These are phyloP conservation scores for Colletotrichum kahawae DNA, from an alignment of 2,329 filamentous ascomycete genomes.

Conservation along the genomic window DNA sequence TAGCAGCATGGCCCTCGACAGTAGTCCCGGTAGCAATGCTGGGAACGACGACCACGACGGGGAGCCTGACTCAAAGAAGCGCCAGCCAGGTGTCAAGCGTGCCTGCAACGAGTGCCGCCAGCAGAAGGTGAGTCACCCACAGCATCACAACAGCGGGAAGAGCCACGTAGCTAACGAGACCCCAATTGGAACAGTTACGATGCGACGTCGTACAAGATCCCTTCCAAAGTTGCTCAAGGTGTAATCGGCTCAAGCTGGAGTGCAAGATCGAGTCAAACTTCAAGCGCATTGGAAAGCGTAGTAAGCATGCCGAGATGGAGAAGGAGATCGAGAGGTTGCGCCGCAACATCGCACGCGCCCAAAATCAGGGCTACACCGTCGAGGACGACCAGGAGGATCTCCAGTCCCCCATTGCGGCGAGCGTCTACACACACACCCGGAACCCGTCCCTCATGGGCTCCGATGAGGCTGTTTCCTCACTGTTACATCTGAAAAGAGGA, in stretches of 20 bases:
- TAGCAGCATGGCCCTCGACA: conserved; percentile 60
- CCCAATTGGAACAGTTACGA: conserved; percentile 61
- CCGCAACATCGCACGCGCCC: conserved; percentile 64
- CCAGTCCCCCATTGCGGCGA: conserved; percentile 64
- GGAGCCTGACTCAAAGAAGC: conserved; percentile 61
- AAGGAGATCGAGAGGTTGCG: conserved; percentile 77
- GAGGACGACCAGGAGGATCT: conserved; percentile 62
- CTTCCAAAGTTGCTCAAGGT: conserved; percentile 78
- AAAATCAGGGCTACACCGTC: conserved; percentile 60
- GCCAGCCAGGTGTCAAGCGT: conserved; percentile 74
- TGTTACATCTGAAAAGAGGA: conserved; percentile 70
- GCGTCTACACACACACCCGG: conserved; percentile 62
- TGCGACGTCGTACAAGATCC: conserved; percentile 86
- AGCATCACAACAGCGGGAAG: background rate
- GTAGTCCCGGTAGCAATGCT: conserved; percentile 64
- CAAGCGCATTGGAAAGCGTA: conserved; percentile 82
- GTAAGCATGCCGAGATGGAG: conserved; percentile 86
- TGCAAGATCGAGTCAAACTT: conserved; percentile 91
- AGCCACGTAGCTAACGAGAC: background rate
- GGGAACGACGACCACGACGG: conserved; percentile 62
- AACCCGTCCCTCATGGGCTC: conserved; percentile 71
- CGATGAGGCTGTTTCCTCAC: conserved; percentile 70
- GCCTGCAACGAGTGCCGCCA: conserved; percentile 87
- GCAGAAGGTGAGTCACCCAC: conserved; percentile 71
- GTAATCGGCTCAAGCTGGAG: conserved; percentile 78